Percentiles rank a stretch among this genome's conserved stretches.
Conservation (phyloP, 116 monocot species). For the Phalaenopsis hybrid region DNA sequence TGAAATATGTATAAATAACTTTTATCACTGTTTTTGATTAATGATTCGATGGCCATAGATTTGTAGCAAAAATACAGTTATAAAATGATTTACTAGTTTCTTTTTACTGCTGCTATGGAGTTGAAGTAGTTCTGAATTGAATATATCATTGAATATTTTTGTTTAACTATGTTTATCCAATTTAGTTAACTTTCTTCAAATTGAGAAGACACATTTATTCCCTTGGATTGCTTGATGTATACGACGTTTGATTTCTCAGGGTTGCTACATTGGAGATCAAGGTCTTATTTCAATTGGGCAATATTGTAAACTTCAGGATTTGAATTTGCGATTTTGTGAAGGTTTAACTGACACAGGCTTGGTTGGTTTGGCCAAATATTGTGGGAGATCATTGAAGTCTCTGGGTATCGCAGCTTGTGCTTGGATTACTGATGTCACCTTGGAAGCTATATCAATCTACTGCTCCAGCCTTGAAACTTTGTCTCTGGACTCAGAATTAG, state of each 20-base stretch:
- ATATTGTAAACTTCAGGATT: slow-evolving; percentile 63
- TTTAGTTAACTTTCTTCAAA: not conserved
- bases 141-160: slow-evolving; percentile 2
- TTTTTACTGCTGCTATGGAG: not conserved
- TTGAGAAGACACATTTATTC: not conserved
- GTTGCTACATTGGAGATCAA: slow-evolving; percentile 88
- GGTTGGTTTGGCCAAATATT: slow-evolving; percentile 40
- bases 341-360: slow-evolving; percentile 73
- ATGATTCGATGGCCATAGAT: not conserved
- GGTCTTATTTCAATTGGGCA: slow-evolving; percentile 77
- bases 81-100: not conserved
- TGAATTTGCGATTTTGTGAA: slow-evolving; percentile 81
- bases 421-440: slow-evolving; percentile 70
- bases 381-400: slow-evolving; percentile 53
- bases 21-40: not conserved
- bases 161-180: not conserved
- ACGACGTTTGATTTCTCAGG: slow-evolving; percentile 29
- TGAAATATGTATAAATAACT: not conserved
- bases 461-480: slow-evolving; percentile 56
- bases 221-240: slow-evolving; percentile 3
- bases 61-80: not conserved
- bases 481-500: slow-evolving; percentile 76
- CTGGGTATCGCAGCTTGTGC: slow-evolving; percentile 77
- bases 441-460: slow-evolving; percentile 63
- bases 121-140: not conserved